Base-by-base conservation (phyloP, 805 yeast species). In the Jamesozyma piceae region DNA sequence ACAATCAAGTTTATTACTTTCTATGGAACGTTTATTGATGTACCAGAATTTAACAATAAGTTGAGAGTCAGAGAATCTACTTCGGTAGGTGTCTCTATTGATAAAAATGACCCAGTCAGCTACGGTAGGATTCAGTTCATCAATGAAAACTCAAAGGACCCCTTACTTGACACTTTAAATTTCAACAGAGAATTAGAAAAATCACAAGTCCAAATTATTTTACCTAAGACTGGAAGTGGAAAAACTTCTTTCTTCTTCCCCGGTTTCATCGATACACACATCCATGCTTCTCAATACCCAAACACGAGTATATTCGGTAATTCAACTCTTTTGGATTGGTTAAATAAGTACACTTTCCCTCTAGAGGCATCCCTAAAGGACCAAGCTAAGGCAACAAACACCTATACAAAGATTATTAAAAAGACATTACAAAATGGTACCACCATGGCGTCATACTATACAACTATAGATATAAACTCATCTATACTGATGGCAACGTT, bases 391-490 rank as follows among this genome's bases (percentile, higher is more conserved):
- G 96, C 95, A 0, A 49, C 63, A 11, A 58, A 67, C 5, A 79
- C 89, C 1, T 92, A 90, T 59, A 50, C 71, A 13, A 74, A 72
- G 50, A 83, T 82, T 4, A 76, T 92, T n/a, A 53, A 64, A 3
- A 76, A 82, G 43, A 85, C 96, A 0, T 65, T 92, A 48, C 54
- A 59, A 2, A 71, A 79, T 57, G 98, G 98, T 18, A 92, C 97
- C 1, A 92, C 98, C 1, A 79, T 90, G 43, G 95, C 95, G 0
- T 73, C 94, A 0, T 92, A 92, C 65, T 92, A 79, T 60, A 90
- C 97, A 3, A 88, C 97, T 0, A 80, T 86, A 37, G 95, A 90
- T 56, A 68, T 80, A 0, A 75, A 74, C 5, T 79, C 95, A 3
- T 75, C 97, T 2, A 80, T 80, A 40, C 52, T 81, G 30, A 73